Conservation (phyloP, 768 basidiomycete genomes). For the Filobasidium floriforme region DNA sequence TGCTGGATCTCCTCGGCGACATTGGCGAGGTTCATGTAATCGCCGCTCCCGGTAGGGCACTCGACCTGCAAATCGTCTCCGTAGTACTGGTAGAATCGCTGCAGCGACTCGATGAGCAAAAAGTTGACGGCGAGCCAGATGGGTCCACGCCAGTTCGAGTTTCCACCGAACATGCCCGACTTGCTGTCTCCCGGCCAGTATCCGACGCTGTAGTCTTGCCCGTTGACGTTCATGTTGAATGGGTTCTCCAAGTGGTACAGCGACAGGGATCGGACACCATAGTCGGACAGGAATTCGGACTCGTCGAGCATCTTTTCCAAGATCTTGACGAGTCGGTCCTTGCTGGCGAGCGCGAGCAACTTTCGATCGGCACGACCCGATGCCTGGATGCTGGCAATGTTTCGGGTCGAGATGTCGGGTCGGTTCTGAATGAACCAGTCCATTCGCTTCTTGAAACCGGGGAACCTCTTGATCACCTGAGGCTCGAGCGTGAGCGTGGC, state of each 20-base stretch:
- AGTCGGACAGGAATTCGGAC: constrained; percentile 88
- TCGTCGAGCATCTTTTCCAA: constrained; percentile 96
- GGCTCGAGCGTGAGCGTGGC: constrained; percentile 92
- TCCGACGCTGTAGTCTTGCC: constrained; percentile 78
- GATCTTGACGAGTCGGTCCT: constrained; percentile 79
- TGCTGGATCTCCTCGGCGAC: constrained; percentile 98
- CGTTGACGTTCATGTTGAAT: constrained; percentile 90
- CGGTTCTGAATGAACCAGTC: constrained; percentile 97
- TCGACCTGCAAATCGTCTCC: constrained; percentile 86
- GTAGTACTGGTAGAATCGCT: constrained; percentile 90
- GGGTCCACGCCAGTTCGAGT: constrained; percentile 91
- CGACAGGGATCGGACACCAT: constrained; percentile 96
- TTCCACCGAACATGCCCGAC: constrained; percentile 78
- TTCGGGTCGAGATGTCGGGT: constrained; percentile 75
- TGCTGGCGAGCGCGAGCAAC: constrained; percentile 79
- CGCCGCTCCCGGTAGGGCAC: constrained; percentile 94
- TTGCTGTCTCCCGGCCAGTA: constrained; percentile 98
- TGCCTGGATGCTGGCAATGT: constrained; percentile 93
- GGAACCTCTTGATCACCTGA: constrained; percentile 75
- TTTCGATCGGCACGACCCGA: constrained; percentile 75
- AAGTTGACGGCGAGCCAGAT: constrained; percentile 94
- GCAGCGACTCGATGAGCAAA: constrained; percentile 83
- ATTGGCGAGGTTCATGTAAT: constrained; percentile 73
- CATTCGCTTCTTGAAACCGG: constrained; percentile 96
- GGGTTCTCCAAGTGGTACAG: constrained; percentile 83